Conservation (phyloP, 2,329 filamentous ascomycete genomes). For the Aspergillus texensis region DNA sequence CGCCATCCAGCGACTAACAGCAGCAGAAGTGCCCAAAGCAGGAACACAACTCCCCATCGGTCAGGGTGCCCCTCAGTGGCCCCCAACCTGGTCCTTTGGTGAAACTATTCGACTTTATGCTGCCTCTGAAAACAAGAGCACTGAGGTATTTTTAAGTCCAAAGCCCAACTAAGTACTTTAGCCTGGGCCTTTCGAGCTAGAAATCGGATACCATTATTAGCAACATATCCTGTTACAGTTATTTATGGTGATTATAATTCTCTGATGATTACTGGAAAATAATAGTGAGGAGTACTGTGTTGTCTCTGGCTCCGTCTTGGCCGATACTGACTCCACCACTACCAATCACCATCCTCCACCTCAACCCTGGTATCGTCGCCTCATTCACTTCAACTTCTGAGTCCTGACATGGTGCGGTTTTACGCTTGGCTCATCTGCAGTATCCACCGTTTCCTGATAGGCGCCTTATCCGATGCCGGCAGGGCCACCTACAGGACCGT, state of each 20-base stretch:
- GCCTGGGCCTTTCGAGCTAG: not conserved
- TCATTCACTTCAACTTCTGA: conserved; percentile 18
- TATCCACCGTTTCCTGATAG: conserved; percentile 25
- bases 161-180: not conserved
- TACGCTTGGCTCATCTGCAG: conserved; percentile 18
- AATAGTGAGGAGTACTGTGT: not conserved
- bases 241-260: not conserved
- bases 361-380: conserved; percentile 20
- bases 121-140: not conserved
- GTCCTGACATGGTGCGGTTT: conserved; percentile 18
- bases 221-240: not conserved
- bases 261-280: not conserved
- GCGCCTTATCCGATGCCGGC: conserved; percentile 18
- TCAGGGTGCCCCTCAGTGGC: conserved; percentile 19
- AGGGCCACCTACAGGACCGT: conserved; percentile 25
- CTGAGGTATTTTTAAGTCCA: conserved; percentile 1
- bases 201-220: not conserved
- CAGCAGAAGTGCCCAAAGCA: conserved; percentile 34
- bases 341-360: conserved; percentile 21
- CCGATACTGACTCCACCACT: conserved; percentile 16
- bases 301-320: conserved; percentile 14
- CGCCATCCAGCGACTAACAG: conserved; percentile 25
- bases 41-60: conserved; percentile 20
- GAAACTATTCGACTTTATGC: conserved; percentile 5
- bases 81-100: conserved; percentile 16